Base-by-base conservation (phyloP, 371 early-diverging fungal genomes). In the Mortierella sp. region DNA sequence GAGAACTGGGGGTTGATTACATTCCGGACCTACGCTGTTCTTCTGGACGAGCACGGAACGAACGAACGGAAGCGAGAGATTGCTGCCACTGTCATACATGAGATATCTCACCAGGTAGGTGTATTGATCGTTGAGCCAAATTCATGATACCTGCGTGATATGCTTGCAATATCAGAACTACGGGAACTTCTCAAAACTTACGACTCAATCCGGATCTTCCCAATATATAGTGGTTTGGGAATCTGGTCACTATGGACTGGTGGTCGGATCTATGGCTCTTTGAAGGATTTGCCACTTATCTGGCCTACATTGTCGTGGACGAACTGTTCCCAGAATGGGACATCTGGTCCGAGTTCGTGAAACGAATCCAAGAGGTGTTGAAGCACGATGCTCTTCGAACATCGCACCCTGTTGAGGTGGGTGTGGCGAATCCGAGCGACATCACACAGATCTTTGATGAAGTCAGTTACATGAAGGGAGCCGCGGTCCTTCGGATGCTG, bases 1-100 rank as follows among this genome's bases (percentile, higher is more conserved):
- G 94, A 97, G 80, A 98, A 98, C 82, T 97, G 96, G 97, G 96
- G 96, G 16, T 72, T 98, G 38, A 90, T 98, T n/a, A 96, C 96
- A 10, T 98, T 90, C 82, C 86, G 99, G 50, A 90, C 86, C 51
- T 84, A 90, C 28, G 85, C 86, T 14, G 82, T 98, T 9, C 81
- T 96, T 9, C 88, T 86, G 63, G 89, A 91, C 60, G 87, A 87
- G 52, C 81, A 84, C 18, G 70, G 76, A 1, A 54, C 62, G 9
- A 69, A 69, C 21, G 76, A 74, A 19, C 39, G 76, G 18, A 94
- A 93, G 82, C 84, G 94, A 71, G 79, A 84, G 41, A 87, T 95
- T 52, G 95, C 95, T 0, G 91, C 91, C 48, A 91, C 91, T 19
- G 94, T 97, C 0, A 89, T 91, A 54, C 99, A 98, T 78, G 99